Percentiles rank a stretch among this genome's conserved stretches.
These are phyloP conservation scores for Cryptosporidium tyzzeri DNA, from an alignment of 169 alveolate species.

Conservation along the genomic window DNA sequence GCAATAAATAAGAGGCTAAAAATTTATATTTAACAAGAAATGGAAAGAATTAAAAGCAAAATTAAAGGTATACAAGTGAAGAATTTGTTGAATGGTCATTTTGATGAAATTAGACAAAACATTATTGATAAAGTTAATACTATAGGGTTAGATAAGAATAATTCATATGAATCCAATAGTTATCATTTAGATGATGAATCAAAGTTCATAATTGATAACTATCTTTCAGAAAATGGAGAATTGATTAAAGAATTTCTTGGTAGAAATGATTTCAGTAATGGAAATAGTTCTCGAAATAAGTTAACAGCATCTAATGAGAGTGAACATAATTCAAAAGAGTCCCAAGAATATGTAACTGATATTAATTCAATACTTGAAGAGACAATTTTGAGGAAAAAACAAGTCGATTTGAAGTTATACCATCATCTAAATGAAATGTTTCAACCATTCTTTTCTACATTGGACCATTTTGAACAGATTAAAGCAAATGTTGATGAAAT, in stretches of 20 bases:
- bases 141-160: not conserved
- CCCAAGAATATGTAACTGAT: not conserved
- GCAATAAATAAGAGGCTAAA: not conserved
- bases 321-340: not conserved
- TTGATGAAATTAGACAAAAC: conserved; percentile 17
- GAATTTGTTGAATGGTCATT: not conserved
- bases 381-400: not conserved
- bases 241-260: not conserved
- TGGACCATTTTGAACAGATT: not conserved
- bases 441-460: conserved; percentile 30
- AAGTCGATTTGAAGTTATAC: conserved; percentile 10
- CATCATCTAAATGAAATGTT: not conserved
- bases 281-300: not conserved
- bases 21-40: not conserved
- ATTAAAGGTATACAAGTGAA: conserved; percentile 8
- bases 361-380: conserved; percentile 5
- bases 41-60: not conserved
- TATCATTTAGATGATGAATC: not conserved
- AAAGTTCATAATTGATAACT: not conserved
- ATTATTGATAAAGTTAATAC: not conserved
- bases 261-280: not conserved
- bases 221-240: conserved; percentile 9
- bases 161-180: not conserved
- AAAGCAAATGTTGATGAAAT: not conserved
- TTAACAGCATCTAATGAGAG: not conserved